A percentile compares a stretch with the other conserved stretches of the same genome.
These are phyloP conservation scores for Populus davidiana DNA, from an alignment of 345 rosid species.

Conservation along the genomic window DNA sequence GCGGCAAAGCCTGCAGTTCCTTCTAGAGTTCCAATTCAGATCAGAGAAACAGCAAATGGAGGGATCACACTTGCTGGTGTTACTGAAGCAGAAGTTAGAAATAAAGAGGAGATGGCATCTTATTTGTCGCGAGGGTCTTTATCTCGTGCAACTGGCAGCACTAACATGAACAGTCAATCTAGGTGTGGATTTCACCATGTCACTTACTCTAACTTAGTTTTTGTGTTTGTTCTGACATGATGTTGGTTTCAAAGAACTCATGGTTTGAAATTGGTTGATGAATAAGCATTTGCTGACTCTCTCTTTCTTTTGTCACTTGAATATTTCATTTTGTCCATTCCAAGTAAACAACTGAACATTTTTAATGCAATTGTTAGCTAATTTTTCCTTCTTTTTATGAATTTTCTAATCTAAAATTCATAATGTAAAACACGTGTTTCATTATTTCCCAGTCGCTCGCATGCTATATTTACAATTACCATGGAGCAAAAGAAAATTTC, in stretches of 20 bases:
- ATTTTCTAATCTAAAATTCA: background rate
- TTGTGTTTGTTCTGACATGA: background rate
- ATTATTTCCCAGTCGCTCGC: constrained; percentile 70
- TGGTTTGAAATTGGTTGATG: background rate
- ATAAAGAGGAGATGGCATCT: constrained; percentile 85
- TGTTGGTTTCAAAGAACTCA: background rate
- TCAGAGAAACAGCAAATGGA: constrained; percentile 82
- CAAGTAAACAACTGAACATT: background rate
- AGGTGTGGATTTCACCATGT: constrained; percentile 40
- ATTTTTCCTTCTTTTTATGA: background rate
- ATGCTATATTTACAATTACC: constrained; percentile 91
- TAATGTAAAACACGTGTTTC: background rate
- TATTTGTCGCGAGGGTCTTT: constrained; percentile 72
- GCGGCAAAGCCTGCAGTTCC: constrained; percentile 44
- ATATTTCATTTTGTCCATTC: background rate
- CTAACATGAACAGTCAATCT: constrained; percentile 97
- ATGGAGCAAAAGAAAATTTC: constrained; percentile 84
- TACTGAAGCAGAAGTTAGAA: constrained; percentile 81
- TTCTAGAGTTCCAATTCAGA: constrained; percentile 74
- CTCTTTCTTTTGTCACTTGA: background rate
- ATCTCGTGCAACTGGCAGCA: constrained; percentile 90
- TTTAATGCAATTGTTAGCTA: background rate
- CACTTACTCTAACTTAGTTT: background rate
- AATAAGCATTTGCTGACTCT: background rate
- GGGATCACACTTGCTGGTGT: constrained; percentile 97